These are phyloP conservation scores for Cutaneotrichosporon dermatis DNA, from an alignment of 1,284 basidiomycete genomes.

Conservation along the genomic window DNA sequence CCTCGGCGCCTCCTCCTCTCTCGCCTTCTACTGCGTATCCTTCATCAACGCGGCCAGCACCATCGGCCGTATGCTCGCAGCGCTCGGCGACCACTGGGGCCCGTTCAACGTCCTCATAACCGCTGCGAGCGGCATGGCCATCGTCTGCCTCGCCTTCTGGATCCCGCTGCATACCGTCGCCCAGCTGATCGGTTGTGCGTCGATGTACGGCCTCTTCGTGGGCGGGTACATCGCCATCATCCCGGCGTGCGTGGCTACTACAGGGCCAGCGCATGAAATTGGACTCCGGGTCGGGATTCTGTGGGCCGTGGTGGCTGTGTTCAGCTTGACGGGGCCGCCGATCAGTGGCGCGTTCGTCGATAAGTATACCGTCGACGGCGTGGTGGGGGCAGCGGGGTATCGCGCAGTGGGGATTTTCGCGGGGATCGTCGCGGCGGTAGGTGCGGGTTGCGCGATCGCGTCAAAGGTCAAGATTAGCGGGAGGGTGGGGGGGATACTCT, in stretches of 20 bases:
- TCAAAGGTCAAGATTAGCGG: not conserved
- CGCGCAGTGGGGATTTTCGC: not conserved
- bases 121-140: conserved; percentile 18
- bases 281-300: conserved; percentile 31
- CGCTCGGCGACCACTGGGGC: conserved; percentile 13
- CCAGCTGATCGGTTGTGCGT: conserved; percentile 38
- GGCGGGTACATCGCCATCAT: conserved; percentile 30
- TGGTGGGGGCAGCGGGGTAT: not conserved
- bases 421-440: not conserved
- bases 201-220: conserved; percentile 42
- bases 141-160: conserved; percentile 28
- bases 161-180: conserved; percentile 19
- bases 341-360: conserved; percentile 31
- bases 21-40: conserved; percentile 30
- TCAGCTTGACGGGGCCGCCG: conserved; percentile 38
- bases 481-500: not conserved
- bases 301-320: conserved; percentile 25
- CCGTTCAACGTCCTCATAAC: conserved; percentile 37
- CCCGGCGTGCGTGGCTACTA: conserved; percentile 25
- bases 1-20: conserved; percentile 29
- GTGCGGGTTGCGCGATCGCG: not conserved
- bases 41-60: conserved; percentile 37
- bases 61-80: conserved; percentile 20
- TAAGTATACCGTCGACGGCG: not conserved
- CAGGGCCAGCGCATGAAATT: conserved; percentile 24